These are phyloP conservation scores for Trichomonas vaginalis DNA, from an alignment of 208 protist genomes.

Conservation along the genomic window DNA sequence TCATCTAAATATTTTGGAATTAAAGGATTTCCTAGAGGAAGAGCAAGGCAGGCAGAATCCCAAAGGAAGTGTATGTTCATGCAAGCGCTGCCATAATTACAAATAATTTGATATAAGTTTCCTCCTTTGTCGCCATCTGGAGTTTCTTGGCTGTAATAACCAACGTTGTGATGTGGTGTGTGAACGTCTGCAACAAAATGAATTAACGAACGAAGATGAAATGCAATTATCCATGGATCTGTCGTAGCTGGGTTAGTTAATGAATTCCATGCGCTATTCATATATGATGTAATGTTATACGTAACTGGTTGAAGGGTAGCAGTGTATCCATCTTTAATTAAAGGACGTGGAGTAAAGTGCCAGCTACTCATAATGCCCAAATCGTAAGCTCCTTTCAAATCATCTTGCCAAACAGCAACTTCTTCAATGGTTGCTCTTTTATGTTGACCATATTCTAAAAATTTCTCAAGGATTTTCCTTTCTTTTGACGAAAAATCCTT, in stretches of 20 bases:
- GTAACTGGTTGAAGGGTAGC: neutral
- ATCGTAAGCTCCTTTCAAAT: neutral
- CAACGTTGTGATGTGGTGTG: neutral
- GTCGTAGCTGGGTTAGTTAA: neutral
- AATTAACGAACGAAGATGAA: neutral
- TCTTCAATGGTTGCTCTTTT: neutral
- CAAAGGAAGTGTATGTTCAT: neutral
- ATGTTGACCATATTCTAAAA: neutral
- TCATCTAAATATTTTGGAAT: neutral
- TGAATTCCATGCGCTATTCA: neutral
- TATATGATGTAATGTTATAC: neutral
- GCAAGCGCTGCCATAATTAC: neutral
- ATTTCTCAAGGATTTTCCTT: neutral
- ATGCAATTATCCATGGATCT: neutral
- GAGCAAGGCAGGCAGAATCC: neutral
- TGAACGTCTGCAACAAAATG: neutral
- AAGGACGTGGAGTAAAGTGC: neutral
- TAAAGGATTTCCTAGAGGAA: neutral
- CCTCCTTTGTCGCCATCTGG: neutral
- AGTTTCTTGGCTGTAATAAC: neutral
- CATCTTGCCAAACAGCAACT: neutral
- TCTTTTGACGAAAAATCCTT: neutral
- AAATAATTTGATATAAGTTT: neutral
- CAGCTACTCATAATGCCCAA: neutral
- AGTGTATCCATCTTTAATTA: too few relatives aligned